Percentiles rank a stretch among this genome's conserved stretches.
Conservation (phyloP, 2,329 filamentous ascomycete species). For the Fonsecaea erecta region DNA sequence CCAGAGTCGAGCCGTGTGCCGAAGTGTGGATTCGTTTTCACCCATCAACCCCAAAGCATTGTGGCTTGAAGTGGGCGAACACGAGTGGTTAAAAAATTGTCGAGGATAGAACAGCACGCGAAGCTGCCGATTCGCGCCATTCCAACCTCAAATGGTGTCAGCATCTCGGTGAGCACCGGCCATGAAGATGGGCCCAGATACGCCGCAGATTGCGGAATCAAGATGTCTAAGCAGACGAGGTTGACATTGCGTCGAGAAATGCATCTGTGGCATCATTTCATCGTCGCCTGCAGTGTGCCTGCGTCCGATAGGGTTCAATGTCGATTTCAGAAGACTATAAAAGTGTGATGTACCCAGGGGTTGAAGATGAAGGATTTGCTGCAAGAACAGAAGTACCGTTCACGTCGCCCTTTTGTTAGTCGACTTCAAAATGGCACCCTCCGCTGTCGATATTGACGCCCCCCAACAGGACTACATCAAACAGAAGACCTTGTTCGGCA, state of each 20-base stretch:
- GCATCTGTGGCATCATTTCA: constrained; percentile 8
- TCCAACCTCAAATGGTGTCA: not conserved
- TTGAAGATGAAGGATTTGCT: not conserved
- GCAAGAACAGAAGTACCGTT: not conserved
- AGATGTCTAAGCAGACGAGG: not conserved
- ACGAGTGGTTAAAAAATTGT: not conserved
- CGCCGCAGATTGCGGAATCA: constrained; percentile 7
- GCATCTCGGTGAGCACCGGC: not conserved
- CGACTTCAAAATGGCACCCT: constrained; percentile 16
- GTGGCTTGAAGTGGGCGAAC: not conserved
- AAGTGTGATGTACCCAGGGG: not conserved
- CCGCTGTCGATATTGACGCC: constrained; percentile 5
- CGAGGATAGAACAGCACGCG: not conserved
- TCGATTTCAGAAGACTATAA: not conserved
- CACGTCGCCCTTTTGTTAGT: not conserved
- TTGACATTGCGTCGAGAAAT: constrained; percentile 1
- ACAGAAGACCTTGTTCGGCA: constrained; percentile 10
- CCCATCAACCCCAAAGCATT: not conserved
- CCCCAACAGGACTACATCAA: constrained; percentile 3
- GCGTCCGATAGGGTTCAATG: not conserved
- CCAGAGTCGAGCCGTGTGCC: not conserved
- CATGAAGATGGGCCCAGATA: not conserved
- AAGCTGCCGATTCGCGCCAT: constrained; percentile 2
- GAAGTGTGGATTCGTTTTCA: not conserved
- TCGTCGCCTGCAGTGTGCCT: not conserved